Conservation (phyloP, 805 yeast species). For the Myxozyma sirexii region DNA sequence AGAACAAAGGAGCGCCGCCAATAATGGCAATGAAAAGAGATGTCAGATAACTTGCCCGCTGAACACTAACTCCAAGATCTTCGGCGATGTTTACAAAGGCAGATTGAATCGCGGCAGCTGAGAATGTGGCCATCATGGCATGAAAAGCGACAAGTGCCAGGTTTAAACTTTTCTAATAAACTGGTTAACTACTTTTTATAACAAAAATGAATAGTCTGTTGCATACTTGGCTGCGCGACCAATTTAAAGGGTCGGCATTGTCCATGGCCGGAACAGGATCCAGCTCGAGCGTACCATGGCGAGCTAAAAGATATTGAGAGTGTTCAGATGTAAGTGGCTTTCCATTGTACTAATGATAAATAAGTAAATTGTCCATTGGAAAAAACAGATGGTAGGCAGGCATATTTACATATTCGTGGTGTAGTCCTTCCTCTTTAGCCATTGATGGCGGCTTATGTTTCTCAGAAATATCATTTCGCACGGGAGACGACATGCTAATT, state of each 20-base stretch:
- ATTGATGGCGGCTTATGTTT: not conserved
- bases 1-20: constrained; percentile 26
- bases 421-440: not conserved
- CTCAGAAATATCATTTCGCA: not conserved
- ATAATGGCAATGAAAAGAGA: constrained; percentile 24
- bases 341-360: not conserved
- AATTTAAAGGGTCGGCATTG: constrained; percentile 28
- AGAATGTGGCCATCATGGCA: constrained; percentile 27
- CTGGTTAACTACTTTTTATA: no score
- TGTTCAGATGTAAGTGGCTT: not conserved
- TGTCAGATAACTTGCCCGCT: constrained; percentile 24
- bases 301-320: constrained; percentile 24
- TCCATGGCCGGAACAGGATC: constrained; percentile 29
- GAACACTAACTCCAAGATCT: constrained; percentile 20
- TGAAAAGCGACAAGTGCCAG: constrained; percentile 19
- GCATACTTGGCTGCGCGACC: constrained; percentile 16
- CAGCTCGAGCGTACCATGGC: constrained; percentile 31
- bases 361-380: no score
- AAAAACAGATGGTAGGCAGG: not conserved
- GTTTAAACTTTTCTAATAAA: constrained; percentile 23
- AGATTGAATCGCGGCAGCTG: constrained; percentile 29
- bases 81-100: constrained; percentile 26
- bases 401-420: not conserved
- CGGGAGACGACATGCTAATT: no score
- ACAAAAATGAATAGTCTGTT: not conserved